Percentiles rank a stretch among this genome's conserved stretches.
phyloP scores from a whole-genome alignment of 1,284 basidiomycete species.

The Microbotryum violaceum region DNA sequence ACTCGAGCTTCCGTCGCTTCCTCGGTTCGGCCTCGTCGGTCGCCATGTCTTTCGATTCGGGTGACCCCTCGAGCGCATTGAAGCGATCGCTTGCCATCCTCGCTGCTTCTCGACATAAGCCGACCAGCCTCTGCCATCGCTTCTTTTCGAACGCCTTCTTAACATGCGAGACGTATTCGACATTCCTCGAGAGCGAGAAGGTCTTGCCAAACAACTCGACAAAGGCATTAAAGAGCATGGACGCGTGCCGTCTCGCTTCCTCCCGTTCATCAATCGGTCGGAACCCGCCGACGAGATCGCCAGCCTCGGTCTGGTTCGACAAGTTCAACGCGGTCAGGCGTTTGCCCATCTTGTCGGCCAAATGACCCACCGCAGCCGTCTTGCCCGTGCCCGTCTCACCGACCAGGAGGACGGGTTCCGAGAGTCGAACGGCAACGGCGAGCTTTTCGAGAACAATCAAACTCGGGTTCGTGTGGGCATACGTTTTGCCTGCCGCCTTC shows the following conservation, averaged over 20 bases:
- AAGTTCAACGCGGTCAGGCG: slow-evolving; percentile 84
- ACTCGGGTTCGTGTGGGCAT: slow-evolving; percentile 84
- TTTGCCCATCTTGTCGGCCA: slow-evolving; percentile 69
- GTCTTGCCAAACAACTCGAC: slow-evolving; percentile 75
- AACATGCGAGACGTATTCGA: slow-evolving; percentile 74
- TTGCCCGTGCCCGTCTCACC: slow-evolving; percentile 99
- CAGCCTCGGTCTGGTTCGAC: slow-evolving; percentile 93
- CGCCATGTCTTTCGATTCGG: slow-evolving; percentile 37
- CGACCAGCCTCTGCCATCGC: slow-evolving; percentile 78
- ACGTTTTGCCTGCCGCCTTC: slow-evolving; percentile 49
- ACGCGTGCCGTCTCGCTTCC: slow-evolving; percentile 54
- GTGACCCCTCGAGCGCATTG: slow-evolving; percentile 31
- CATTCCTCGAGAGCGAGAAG: slow-evolving; percentile 86
- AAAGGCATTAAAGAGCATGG: slow-evolving; percentile 67
- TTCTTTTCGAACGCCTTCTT: slow-evolving; percentile 71
- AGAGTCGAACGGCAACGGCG: slow-evolving; percentile 60
- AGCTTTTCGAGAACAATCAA: slow-evolving; percentile 73
- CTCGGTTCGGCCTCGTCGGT: slow-evolving; percentile 25
- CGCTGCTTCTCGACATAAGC: slow-evolving; percentile 68
- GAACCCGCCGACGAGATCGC: slow-evolving; percentile 90
- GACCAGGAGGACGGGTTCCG: slow-evolving; percentile 83
- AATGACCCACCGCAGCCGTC: slow-evolving; percentile 83
- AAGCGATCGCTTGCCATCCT: slow-evolving; percentile 26
- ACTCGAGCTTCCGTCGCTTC: slow-evolving; percentile 38
- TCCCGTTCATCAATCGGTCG: slow-evolving; percentile 70